Conservation (phyloP, 495 filamentous ascomycete species). For the Xeromyces bisporus region DNA sequence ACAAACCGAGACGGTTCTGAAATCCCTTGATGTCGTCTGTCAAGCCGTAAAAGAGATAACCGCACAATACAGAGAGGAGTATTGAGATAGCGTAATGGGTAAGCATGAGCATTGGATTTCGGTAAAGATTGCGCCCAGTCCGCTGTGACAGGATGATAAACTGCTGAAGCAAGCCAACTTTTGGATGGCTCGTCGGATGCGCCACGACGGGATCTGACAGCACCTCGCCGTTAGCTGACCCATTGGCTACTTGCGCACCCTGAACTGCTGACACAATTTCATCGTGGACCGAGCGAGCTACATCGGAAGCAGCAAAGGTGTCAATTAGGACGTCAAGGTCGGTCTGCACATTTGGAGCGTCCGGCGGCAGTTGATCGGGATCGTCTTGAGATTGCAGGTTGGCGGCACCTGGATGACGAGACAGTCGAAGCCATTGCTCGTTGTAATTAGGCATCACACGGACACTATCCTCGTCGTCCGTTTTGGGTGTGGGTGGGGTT, state of each 20-base stretch:
- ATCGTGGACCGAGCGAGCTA: slow-evolving; percentile 59
- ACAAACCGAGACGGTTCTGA: slow-evolving; percentile 94
- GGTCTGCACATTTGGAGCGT: slow-evolving; percentile 40
- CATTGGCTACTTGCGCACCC: slow-evolving; percentile 48
- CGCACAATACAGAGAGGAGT: slow-evolving; percentile 79
- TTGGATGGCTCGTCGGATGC: slow-evolving; percentile 58
- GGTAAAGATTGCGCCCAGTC: slow-evolving; percentile 95
- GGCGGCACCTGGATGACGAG: slow-evolving; percentile 42
- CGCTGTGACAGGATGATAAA: slow-evolving; percentile 77
- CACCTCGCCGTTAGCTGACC: slow-evolving; percentile 43
- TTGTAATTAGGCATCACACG: slow-evolving; percentile 45
- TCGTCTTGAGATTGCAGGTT: slow-evolving; percentile 51
- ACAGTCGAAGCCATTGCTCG: slow-evolving; percentile 52
- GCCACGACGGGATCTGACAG: slow-evolving; percentile 24
- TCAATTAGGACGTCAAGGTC: slow-evolving; percentile 71
- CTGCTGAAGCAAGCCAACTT: slow-evolving; percentile 60
- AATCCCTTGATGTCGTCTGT: slow-evolving; percentile 93
- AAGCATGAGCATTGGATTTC: slow-evolving; percentile 96
- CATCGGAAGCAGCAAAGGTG: slow-evolving; percentile 59
- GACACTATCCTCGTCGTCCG: slow-evolving; percentile 51
- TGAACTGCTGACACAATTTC: slow-evolving; percentile 56
- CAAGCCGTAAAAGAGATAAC: slow-evolving; percentile 90
- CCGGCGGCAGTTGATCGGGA: slow-evolving; percentile 59
- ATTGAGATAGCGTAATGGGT: slow-evolving; percentile 99
- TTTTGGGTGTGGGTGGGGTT: slow-evolving; percentile 39